Percentiles rank a stretch among this genome's conserved stretches.
Conservation (phyloP, 2,329 filamentous ascomycete genomes). For the Aspergillus fijiensis region DNA sequence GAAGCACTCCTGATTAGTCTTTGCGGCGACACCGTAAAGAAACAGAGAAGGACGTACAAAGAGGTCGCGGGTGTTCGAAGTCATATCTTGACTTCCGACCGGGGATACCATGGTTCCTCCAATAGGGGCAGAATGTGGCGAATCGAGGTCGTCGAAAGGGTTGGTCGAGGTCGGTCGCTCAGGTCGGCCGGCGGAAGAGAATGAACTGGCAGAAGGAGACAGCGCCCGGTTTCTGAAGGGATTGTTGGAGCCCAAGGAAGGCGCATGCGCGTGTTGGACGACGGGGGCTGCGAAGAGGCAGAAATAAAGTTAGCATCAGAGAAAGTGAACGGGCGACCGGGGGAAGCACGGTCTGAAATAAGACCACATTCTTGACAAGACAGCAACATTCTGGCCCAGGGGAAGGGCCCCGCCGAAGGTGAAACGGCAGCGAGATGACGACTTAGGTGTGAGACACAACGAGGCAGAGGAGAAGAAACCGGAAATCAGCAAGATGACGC, state of each 20-base stretch:
- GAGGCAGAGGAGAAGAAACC: conserved; percentile 6
- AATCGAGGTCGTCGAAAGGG: conserved; percentile 53
- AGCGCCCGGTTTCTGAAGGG: conserved; percentile 51
- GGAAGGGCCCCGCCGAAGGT: conserved; percentile 17
- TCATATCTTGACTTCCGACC: conserved; percentile 40
- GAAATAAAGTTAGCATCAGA: conserved; percentile 9
- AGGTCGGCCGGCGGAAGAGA: conserved; percentile 30
- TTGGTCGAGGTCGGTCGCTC: conserved; percentile 59
- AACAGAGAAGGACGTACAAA: conserved; percentile 53
- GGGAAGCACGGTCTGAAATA: conserved; percentile 16
- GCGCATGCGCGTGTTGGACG: conserved; percentile 37
- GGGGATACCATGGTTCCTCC: conserved; percentile 32
- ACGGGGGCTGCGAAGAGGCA: conserved; percentile 14
- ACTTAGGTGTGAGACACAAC: conserved; percentile 6
- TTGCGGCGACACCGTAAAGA: conserved; percentile 1
- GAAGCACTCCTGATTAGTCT: not conserved
- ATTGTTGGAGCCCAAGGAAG: conserved; percentile 48
- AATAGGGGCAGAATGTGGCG: conserved; percentile 37
- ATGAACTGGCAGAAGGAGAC: conserved; percentile 35
- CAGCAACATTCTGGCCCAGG: conserved; percentile 15
- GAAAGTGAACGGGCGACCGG: conserved; percentile 1
- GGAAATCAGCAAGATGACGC: conserved; percentile 26
- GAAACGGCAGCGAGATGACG: conserved; percentile 19
- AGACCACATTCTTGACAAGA: conserved; percentile 6
- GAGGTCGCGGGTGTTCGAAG: conserved; percentile 55